Conservation (phyloP, 495 filamentous ascomycete genomes). For the Neurospora cerealis region DNA sequence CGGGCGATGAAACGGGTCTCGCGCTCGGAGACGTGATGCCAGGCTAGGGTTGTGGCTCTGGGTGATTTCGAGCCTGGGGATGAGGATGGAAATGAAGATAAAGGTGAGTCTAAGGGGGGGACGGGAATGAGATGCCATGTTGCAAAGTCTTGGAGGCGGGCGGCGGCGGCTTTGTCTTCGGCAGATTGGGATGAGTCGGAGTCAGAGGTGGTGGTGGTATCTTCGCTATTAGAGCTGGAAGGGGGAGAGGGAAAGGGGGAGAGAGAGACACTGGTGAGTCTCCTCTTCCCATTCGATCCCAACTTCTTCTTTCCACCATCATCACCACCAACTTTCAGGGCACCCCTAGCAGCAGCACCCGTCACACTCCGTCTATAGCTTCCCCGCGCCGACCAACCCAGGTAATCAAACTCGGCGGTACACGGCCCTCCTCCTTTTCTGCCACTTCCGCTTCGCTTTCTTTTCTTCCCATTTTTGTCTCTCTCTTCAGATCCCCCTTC, state of each 20-base stretch:
- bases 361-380: constrained; percentile 17
- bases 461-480: not conserved
- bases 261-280: not conserved
- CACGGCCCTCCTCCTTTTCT: constrained; percentile 9
- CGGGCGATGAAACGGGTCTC: not conserved
- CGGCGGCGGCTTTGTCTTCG: too few species aligned
- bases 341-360: not conserved
- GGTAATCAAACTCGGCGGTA: constrained; percentile 32
- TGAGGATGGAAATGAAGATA: not conserved
- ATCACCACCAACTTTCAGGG: not conserved
- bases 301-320: not conserved
- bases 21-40: not conserved
- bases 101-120: not conserved
- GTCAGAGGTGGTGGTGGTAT: not conserved
- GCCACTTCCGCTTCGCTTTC: not conserved
- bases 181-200: not conserved
- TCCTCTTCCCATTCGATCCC: not conserved
- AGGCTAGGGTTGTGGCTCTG: not conserved
- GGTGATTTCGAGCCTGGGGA: not conserved
- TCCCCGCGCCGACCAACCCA: constrained; percentile 31
- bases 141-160: not conserved
- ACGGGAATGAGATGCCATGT: not conserved
- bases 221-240: not conserved
- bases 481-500: not conserved
- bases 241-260: not conserved